Base-by-base conservation (phyloP, 2,329 filamentous ascomycete species). In the Grosmannia penicillata region DNA sequence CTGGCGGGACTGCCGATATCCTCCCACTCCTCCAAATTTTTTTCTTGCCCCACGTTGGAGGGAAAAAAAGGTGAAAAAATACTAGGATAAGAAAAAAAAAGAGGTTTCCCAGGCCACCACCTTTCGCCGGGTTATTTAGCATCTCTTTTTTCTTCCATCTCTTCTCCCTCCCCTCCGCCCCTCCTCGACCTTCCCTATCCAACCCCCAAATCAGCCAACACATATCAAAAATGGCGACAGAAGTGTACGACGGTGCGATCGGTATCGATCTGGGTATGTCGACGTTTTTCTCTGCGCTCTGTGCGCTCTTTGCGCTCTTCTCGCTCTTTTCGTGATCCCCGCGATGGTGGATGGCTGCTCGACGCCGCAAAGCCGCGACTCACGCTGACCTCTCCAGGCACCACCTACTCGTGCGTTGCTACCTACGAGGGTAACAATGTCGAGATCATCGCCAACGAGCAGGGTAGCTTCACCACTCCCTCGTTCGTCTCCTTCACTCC, bases 371-470 rank as follows among this genome's bases (percentile, higher is more conserved):
- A n/a, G n/a, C n/a, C n/a, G n/a, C 43, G 29, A 31, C 36, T 41
- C 27, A 35, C 21, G 28, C 31, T 37, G 29, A 37, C 21, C 18
- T 38, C 22, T 43, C 24, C 54, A 95, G 89, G 91, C 68, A 98
- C 91, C 55, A 98, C 91, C 66, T 98, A 98, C 78, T 96, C 91
- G 59, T 98, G 91, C 68, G 91, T 96, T 70, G 91, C 91, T 68
- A 93, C 82, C 68, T 98, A 96, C 71, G 91, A 96, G 71, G 91
- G 91, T 64, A 89, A 76, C 74, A 95, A 94, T 79, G 89, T 96
- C 64, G 91, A 98, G 68, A 98, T 98, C 75, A 95, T 96, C 65
- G 89, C 89, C 81, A 96, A 96, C 71, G 89, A 96, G 77, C 89
- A 96, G 79, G 89, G 89, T 75, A 87, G 78, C 70, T 94, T 94